Conservation (phyloP, 805 yeast species). For the Scheffersomyces stipitis region DNA sequence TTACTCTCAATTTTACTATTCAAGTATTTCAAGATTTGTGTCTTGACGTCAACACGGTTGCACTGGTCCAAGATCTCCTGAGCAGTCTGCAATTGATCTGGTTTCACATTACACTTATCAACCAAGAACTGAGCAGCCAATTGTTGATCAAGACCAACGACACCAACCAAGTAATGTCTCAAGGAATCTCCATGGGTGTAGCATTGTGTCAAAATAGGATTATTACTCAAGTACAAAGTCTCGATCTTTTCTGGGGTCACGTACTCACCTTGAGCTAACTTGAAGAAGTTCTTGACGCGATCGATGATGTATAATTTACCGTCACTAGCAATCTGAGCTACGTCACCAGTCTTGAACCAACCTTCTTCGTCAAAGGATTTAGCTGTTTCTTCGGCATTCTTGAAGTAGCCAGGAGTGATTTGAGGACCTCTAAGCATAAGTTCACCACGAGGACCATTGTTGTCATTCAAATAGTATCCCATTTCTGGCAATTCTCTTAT, state of each 20-base stretch:
- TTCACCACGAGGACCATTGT: constrained; percentile 29
- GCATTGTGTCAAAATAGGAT: constrained; percentile 18
- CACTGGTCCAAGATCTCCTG: constrained; percentile 8
- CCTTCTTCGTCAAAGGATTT: constrained; percentile 20
- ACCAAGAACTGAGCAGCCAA: constrained; percentile 14
- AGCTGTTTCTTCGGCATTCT: constrained; percentile 23
- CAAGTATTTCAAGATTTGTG: constrained; percentile 12
- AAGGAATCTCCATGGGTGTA: constrained; percentile 25
- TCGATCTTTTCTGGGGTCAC: constrained; percentile 32
- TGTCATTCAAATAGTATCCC: constrained; percentile 20
- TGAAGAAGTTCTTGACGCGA: constrained; percentile 34
- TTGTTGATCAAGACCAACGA: constrained; percentile 23
- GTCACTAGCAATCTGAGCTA: constrained; percentile 10
- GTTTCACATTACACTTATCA: constrained; percentile 9
- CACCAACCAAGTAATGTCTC: constrained; percentile 20
- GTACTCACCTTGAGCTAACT: constrained; percentile 32
- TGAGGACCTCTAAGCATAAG: constrained; percentile 27
- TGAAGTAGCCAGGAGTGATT: constrained; percentile 22
- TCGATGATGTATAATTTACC: constrained; percentile 27
- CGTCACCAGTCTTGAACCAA: constrained; percentile 30
- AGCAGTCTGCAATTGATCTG: constrained; percentile 3
- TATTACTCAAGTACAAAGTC: constrained; percentile 20
- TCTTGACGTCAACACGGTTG: constrained; percentile 17
- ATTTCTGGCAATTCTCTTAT: constrained; percentile 23
- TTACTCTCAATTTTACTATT: constrained; percentile 14